Base-by-base conservation (phyloP, 2,329 filamentous ascomycete species). In the Colletotrichum sp. region DNA sequence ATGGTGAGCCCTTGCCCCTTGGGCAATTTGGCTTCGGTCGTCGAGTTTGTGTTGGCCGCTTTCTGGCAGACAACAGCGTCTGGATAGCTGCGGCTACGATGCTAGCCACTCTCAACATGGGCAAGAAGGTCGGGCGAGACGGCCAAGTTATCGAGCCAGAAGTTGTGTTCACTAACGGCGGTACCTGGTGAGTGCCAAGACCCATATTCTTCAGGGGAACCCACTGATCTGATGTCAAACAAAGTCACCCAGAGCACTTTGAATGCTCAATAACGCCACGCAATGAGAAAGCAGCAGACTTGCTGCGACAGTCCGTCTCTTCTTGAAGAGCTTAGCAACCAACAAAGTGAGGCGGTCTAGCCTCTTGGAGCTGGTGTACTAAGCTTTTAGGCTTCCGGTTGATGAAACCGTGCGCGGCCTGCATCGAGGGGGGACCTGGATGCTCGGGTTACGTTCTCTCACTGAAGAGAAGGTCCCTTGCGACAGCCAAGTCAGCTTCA, bases 1-100 rank as follows among this genome's bases (percentile, higher is more conserved):
- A 79, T 24, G 85, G 85, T 8, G 87, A 88, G 78, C 86, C 88
- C 24, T 81, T 83, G 61, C 87, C 86, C 1, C 81, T 79, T 21
- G 87, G 86, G 21, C 81, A 83, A 54, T 82, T 82, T 76, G 81
- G 81, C 24, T 82, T 82, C 68, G 81, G 81, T 16, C 77, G 81
- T 68, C 81, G 81, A 58, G 75, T 82, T 64, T 82, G 81, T 62
- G 75, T 83, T 29, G 81, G 81, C 16, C 78, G 80, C 8, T 81
- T 80, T 74, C 76, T 83, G 34, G 81, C 81, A 24, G 80, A 83
- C 61, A 82, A 82, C 51, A 83, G 81, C 70, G 80, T 83, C 58
- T 83, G 81, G 81, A 81, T 82, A 66, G 80, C 80, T 77, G 80
- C 81, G 27, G 80, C 80, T 29, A 83, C 81, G 12, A 81, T 83